phyloP scores from a whole-genome alignment of 2,329 filamentous ascomycete species.

The Lachnellula suecica region DNA sequence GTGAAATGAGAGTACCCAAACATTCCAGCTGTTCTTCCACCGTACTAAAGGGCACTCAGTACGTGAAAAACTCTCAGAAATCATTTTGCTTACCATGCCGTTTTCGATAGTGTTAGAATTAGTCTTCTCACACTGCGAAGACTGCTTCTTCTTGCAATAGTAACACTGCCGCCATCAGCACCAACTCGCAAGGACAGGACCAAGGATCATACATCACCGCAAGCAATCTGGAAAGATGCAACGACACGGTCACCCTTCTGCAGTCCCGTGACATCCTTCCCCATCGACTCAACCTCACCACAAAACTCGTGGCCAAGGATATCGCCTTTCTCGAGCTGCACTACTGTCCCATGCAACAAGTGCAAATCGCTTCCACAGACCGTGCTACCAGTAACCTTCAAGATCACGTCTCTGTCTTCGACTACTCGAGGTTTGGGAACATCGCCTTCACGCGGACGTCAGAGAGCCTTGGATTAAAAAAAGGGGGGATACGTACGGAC shows the following conservation, averaged over 20 bases:
- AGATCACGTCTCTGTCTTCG: constrained; percentile 74
- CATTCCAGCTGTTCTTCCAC: constrained; percentile 70
- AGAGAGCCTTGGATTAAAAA: too few species aligned
- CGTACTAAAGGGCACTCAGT: constrained; percentile 50
- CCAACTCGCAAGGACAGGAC: neutral
- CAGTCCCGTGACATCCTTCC: constrained; percentile 51
- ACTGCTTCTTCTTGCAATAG: constrained; percentile 77
- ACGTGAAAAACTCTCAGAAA: neutral
- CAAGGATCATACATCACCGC: constrained; percentile 46
- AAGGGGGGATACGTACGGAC: constrained; percentile 46
- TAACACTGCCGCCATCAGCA: constrained; percentile 52
- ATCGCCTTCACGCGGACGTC: constrained; percentile 55
- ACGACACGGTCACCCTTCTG: constrained; percentile 70
- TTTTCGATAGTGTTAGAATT: constrained; percentile 71
- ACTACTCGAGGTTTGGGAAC: constrained; percentile 70
- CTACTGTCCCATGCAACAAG: constrained; percentile 37
- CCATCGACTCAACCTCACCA: constrained; percentile 46
- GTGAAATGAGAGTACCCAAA: constrained; percentile 78
- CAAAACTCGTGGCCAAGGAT: constrained; percentile 55
- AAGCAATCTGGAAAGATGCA: constrained; percentile 83
- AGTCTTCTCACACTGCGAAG: constrained; percentile 77
- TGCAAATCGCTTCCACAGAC: constrained; percentile 39
- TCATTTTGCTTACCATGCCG: constrained; percentile 51
- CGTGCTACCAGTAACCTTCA: constrained; percentile 62
- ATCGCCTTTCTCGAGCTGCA: constrained; percentile 50